These are phyloP conservation scores for Panaeolus cyanescens DNA, from an alignment of 768 basidiomycete genomes.

Conservation along the genomic window DNA sequence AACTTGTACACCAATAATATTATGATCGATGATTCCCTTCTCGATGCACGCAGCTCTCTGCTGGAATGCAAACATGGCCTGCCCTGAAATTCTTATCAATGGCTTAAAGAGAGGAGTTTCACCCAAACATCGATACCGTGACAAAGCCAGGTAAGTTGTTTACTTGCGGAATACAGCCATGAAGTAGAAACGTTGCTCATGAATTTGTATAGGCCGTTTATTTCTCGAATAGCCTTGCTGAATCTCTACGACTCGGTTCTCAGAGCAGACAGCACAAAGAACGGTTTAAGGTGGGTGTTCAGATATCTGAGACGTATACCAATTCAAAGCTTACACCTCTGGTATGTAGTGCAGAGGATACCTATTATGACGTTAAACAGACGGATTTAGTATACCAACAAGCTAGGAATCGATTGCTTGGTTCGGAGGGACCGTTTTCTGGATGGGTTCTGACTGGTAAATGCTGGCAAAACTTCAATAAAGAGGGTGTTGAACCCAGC, in stretches of 20 bases:
- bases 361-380: conserved; percentile 51
- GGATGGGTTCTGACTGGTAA: conserved; percentile 65
- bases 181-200: not conserved
- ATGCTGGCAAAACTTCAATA: conserved; percentile 52
- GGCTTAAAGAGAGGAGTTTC: conserved; percentile 79
- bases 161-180: not conserved
- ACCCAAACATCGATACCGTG: conserved; percentile 64
- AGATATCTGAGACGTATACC: not conserved
- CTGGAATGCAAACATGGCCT: conserved; percentile 59
- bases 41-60: conserved; percentile 59
- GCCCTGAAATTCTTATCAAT: conserved; percentile 71
- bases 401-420: conserved; percentile 51
- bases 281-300: not conserved
- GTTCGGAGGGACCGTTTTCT: conserved; percentile 47
- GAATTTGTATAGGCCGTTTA: conserved; percentile 19
- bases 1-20: not conserved
- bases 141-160: conserved; percentile 56
- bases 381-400: conserved; percentile 44
- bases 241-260: conserved; percentile 37
- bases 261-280: not conserved
- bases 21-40: conserved; percentile 2
- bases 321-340: not conserved
- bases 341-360: conserved; percentile 17
- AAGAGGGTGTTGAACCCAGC: conserved; percentile 9
- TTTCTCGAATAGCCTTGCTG: conserved; percentile 47